Evolutionary conservation across 2,329 filamentous ascomycete species (phyloP), one percentile per base, ranked within the genome.

Genomic region (Neofusicoccum ribis): DNA sequence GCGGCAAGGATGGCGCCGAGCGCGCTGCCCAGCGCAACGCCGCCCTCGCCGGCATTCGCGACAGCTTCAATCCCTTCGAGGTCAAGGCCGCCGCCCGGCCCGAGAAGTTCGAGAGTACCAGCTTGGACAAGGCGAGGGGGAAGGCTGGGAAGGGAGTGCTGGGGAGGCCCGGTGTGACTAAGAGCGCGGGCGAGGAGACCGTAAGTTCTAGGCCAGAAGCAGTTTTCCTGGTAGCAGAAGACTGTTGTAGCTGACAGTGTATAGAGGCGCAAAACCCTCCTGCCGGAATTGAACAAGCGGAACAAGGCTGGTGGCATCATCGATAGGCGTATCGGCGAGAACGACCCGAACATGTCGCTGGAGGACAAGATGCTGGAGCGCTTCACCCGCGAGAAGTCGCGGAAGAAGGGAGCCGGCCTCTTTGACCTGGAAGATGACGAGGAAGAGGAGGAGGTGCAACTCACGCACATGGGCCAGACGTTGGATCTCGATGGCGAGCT

Each of bases 41-140:
- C 64, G 91, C 93, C 15, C 84, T 99, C 68, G 88, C 91, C 71
- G 88, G 87, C 65, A 97, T 99, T 76, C 90, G 95, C 74, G 93
- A 98, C 73, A 90, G 93, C 70, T 98, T 98, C 86, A 99, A 99
- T 77, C 95, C 95, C 0, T 99, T 99, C 79, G 95, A 99, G 75
- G 87, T 97, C 76, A 96, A 96, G 79, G 88, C 91, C 66, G 88
- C 90, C 46, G 84, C 89, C 1, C 86, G 90, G 66, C 91, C 89
- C 0, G 88, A 88, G 65, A 98, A 98, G 73, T 96, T 96, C 69
- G 89, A 94, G 50, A 93, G 91, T 0, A 93, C 85, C 62, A 93
- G 85, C 63, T 87, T 86, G 68, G 86, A 86, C 65, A 83, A 86
- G 5, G 78, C 81, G 12, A 79, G 79, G 36, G 81, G 81, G 58